Conservation (phyloP, 345 rosid species). For the Citrus inodora region DNA sequence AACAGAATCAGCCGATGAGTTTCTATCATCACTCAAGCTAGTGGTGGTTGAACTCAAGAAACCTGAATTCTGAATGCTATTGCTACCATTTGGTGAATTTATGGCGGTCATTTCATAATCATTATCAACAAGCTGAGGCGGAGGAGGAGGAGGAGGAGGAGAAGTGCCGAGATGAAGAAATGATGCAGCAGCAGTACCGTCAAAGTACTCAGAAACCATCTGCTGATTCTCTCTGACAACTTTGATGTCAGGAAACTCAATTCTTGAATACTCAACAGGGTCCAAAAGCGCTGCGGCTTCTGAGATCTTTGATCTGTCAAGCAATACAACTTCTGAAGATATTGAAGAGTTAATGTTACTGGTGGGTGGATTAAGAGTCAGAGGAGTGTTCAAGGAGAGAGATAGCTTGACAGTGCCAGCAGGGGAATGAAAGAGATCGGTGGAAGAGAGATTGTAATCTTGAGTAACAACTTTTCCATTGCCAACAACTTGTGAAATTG, state of each 20-base stretch:
- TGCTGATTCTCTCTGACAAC: constrained; percentile 66
- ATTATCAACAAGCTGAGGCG: not conserved
- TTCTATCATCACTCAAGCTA: constrained; percentile 70
- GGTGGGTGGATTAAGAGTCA: constrained; percentile 22
- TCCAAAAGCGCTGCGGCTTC: constrained; percentile 30
- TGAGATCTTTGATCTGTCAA: constrained; percentile 50
- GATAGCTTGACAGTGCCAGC: constrained; percentile 80
- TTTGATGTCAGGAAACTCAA: constrained; percentile 79
- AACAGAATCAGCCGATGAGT: constrained; percentile 58
- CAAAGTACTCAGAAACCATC: constrained; percentile 76
- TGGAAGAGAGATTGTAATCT: constrained; percentile 79
- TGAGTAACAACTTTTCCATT: constrained; percentile 64
- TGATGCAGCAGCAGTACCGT: constrained; percentile 38
- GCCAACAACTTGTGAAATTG: constrained; percentile 61
- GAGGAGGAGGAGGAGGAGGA: not conserved
- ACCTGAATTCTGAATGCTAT: constrained; percentile 43
- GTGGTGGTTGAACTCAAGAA: constrained; percentile 70
- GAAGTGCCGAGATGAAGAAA: constrained; percentile 74
- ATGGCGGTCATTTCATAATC: constrained; percentile 8
- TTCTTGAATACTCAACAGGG: constrained; percentile 75
- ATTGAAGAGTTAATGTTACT: constrained; percentile 37
- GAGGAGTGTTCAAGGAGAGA: constrained; percentile 46
- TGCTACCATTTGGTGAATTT: constrained; percentile 41
- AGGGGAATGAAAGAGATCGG: constrained; percentile 93
- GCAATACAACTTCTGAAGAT: constrained; percentile 79